Conservation (phyloP, 2,329 filamentous ascomycete species). For the Mollisia scopiformis region DNA sequence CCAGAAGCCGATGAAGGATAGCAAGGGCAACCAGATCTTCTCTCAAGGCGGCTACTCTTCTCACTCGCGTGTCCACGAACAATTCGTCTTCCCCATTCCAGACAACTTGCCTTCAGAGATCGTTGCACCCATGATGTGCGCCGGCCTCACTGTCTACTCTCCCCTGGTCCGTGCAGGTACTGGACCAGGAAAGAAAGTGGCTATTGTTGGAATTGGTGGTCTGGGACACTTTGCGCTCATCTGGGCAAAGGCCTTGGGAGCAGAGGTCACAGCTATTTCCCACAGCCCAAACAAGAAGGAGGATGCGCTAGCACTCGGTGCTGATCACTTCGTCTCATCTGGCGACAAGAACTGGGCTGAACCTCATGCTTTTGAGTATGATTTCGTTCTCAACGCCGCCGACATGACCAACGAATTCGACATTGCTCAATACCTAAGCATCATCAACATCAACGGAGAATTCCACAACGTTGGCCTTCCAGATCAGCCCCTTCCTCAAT, state of each 20-base stretch:
- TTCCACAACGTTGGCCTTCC: conserved; percentile 63
- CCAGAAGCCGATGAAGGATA: conserved; percentile 26
- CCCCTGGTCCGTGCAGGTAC: conserved; percentile 51
- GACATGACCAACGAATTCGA: conserved; percentile 58
- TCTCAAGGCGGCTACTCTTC: conserved; percentile 32
- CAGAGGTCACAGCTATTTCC: conserved; percentile 67
- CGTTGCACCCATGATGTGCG: conserved; percentile 73
- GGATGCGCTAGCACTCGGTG: conserved; percentile 63
- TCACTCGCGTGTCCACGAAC: conserved; percentile 52
- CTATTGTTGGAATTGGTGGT: conserved; percentile 73
- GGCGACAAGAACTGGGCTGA: conserved; percentile 60
- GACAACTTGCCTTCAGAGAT: conserved; percentile 51
- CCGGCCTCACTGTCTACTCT: conserved; percentile 65
- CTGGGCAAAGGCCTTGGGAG: conserved; percentile 70
- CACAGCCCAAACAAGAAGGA: conserved; percentile 59
- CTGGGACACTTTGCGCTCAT: conserved; percentile 73
- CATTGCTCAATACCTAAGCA: conserved; percentile 52
- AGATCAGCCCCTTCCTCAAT: conserved; percentile 49
- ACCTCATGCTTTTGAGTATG: conserved; percentile 52
- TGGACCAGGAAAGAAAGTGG: conserved; percentile 60
- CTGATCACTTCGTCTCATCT: conserved; percentile 54
- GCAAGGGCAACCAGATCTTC: conserved; percentile 25
- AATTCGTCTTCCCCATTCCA: conserved; percentile 62
- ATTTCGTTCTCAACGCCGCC: conserved; percentile 54
- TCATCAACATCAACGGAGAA: conserved; percentile 53